Conservation (phyloP, 371 early-diverging fungal genomes). For the Mucor ambiguus region DNA sequence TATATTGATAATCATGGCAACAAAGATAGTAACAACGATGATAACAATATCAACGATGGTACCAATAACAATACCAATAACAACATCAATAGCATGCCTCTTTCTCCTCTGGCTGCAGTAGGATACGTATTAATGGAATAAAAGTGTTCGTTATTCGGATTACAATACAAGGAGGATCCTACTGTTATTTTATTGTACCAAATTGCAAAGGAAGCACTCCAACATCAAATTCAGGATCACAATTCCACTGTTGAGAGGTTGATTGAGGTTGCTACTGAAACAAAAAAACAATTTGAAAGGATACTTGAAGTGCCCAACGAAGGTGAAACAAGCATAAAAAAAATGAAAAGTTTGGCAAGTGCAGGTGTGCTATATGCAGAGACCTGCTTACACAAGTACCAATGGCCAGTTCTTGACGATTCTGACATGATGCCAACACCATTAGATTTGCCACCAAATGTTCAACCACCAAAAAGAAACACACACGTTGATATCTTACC, state of each 20-base stretch:
- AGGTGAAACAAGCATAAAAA: slow-evolving; percentile 11
- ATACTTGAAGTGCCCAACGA: slow-evolving; percentile 8
- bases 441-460: slow-evolving; percentile 14
- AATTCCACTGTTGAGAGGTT: slow-evolving; percentile 15
- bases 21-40: too few species aligned
- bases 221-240: slow-evolving; percentile 16
- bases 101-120: too few species aligned
- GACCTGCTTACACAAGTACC: slow-evolving; percentile 17
- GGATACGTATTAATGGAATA: slow-evolving; percentile 9
- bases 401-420: slow-evolving; percentile 11
- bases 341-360: slow-evolving; percentile 13
- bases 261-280: slow-evolving; percentile 18
- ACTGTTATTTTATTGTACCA: too few species aligned
- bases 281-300: slow-evolving; percentile 16
- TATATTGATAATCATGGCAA: too few species aligned
- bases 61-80: too few species aligned
- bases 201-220: slow-evolving; percentile 14
- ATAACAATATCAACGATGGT: too few species aligned
- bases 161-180: slow-evolving; percentile 16
- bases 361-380: slow-evolving; percentile 17
- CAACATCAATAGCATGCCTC: too few species aligned
- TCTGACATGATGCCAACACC: slow-evolving; percentile 13
- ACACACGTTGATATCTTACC: slow-evolving; percentile 16
- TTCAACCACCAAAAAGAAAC: slow-evolving; percentile 12
- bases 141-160: slow-evolving; percentile 4